Conservation (phyloP, 805 yeast genomes). For the Saccharomycopsis sp. region DNA sequence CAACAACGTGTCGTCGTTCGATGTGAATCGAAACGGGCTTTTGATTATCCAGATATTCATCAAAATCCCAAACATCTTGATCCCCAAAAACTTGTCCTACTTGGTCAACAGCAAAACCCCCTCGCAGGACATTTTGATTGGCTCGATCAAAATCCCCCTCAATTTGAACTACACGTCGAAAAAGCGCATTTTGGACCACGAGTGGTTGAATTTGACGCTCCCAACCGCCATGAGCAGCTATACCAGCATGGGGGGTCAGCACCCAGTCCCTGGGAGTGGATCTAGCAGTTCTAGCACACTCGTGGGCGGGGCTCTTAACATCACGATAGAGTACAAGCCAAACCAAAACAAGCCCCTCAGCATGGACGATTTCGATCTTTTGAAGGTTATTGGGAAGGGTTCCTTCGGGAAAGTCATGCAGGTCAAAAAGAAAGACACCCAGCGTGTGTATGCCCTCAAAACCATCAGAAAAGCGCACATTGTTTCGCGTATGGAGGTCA, state of each 20-base stretch:
- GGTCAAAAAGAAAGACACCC: constrained; percentile 91
- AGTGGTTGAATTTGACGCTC: constrained; percentile 35
- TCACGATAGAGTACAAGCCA: constrained; percentile 67
- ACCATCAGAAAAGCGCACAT: constrained; percentile 92
- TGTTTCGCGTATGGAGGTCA: constrained; percentile 89
- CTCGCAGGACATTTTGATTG: constrained; percentile 66
- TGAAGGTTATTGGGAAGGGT: constrained; percentile 96
- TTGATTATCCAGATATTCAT: constrained; percentile 74
- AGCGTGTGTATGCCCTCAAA: constrained; percentile 89
- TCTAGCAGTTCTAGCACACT: constrained; percentile 2
- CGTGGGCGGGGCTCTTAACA: constrained; percentile 44
- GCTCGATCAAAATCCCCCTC: constrained; percentile 59
- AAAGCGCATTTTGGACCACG: constrained; percentile 62
- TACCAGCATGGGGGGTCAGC: not conserved
- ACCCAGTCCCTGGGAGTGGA: not conserved
- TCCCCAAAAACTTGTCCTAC: constrained; percentile 34
- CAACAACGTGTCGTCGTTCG: constrained; percentile 87
- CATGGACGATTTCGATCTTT: constrained; percentile 85
- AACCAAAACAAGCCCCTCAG: constrained; percentile 59
- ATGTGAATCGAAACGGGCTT: constrained; percentile 64
- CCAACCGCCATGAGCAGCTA: constrained; percentile 15
- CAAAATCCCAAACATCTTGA: constrained; percentile 61
- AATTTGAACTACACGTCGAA: constrained; percentile 43
- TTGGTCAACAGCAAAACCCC: constrained; percentile 25
- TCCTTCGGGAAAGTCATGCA: constrained; percentile 99